phyloP scores from a whole-genome alignment of 768 basidiomycete species.

The Hygrophoropsis aurantiaca region DNA sequence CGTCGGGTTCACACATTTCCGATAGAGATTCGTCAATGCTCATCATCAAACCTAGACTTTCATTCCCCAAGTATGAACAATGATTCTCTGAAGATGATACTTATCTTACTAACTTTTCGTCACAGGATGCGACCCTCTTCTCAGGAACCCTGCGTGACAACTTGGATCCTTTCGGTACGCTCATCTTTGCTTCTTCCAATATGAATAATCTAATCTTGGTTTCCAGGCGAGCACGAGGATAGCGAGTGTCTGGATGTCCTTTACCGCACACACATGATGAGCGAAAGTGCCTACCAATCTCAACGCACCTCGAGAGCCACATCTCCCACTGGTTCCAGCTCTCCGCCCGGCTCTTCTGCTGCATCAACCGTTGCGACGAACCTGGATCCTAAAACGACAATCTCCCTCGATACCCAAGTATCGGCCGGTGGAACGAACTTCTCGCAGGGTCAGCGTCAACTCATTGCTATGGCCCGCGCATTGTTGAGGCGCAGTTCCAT shows the following conservation, averaged over 20 bases:
- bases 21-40: too few species aligned
- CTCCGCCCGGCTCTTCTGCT: slow-evolving; percentile 43
- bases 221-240: slow-evolving; percentile 71
- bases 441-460: slow-evolving; percentile 88
- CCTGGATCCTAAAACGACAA: slow-evolving; percentile 50
- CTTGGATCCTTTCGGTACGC: slow-evolving; percentile 65
- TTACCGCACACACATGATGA: slow-evolving; percentile 76
- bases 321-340: slow-evolving; percentile 30
- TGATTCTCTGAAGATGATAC: too few species aligned
- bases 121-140: slow-evolving; percentile 68
- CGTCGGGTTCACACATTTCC: slow-evolving; percentile 22
- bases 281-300: slow-evolving; percentile 46
- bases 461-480: slow-evolving; percentile 85
- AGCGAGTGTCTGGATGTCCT: slow-evolving; percentile 79
- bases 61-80: slow-evolving; percentile 55
- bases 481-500: slow-evolving; percentile 71
- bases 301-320: slow-evolving; percentile 50
- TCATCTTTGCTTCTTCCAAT: neutral
- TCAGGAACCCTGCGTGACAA: slow-evolving; percentile 78
- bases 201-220: too few species aligned
- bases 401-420: slow-evolving; percentile 76
- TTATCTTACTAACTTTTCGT: neutral
- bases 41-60: slow-evolving; percentile 52
- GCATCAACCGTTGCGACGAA: slow-evolving; percentile 49
- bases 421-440: slow-evolving; percentile 89